phyloP scores from a whole-genome alignment of 2,329 filamentous ascomycete genomes.

The Botrytis hyacinthi region DNA sequence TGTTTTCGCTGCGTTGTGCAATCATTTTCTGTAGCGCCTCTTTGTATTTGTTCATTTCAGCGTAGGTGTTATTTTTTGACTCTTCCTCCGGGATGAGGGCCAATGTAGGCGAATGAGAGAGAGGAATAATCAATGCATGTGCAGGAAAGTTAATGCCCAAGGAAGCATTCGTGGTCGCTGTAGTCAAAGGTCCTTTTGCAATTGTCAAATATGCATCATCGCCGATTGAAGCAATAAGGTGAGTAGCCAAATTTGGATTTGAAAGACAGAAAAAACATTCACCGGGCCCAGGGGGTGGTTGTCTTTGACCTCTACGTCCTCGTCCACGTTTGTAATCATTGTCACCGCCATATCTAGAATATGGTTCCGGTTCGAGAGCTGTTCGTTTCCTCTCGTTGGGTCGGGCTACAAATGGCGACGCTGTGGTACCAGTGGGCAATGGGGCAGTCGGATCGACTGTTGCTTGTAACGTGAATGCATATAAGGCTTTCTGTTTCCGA shows the following conservation, averaged over 20 bases:
- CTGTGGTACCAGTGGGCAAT: constrained; percentile 69
- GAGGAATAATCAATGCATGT: constrained; percentile 88
- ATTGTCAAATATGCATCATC: constrained; percentile 86
- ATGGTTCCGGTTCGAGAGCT: constrained; percentile 47
- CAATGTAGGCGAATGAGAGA: constrained; percentile 77
- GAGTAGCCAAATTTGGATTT: constrained; percentile 77
- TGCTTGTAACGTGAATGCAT: constrained; percentile 71
- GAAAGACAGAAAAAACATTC: constrained; percentile 95
- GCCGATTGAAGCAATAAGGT: constrained; percentile 88
- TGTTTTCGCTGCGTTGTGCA: constrained; percentile 48
- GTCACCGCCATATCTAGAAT: constrained; percentile 54
- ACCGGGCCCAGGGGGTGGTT: constrained; percentile 66
- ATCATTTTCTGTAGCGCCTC: constrained; percentile 78
- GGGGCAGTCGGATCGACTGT: constrained; percentile 57
- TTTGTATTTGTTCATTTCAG: constrained; percentile 83
- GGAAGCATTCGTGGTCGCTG: constrained; percentile 61
- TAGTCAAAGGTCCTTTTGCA: constrained; percentile 84
- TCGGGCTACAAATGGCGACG: constrained; percentile 64
- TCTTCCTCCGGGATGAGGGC: constrained; percentile 57
- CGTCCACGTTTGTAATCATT: constrained; percentile 45
- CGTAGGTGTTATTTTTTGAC: constrained; percentile 56
- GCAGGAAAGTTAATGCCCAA: constrained; percentile 71
- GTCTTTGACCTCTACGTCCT: constrained; percentile 47
- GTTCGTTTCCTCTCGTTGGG: constrained; percentile 57
- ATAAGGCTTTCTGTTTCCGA: constrained; percentile 75